These are phyloP conservation scores for Phytophthora cactorum DNA, from an alignment of 352 stramenopile genomes.

Conservation along the genomic window DNA sequence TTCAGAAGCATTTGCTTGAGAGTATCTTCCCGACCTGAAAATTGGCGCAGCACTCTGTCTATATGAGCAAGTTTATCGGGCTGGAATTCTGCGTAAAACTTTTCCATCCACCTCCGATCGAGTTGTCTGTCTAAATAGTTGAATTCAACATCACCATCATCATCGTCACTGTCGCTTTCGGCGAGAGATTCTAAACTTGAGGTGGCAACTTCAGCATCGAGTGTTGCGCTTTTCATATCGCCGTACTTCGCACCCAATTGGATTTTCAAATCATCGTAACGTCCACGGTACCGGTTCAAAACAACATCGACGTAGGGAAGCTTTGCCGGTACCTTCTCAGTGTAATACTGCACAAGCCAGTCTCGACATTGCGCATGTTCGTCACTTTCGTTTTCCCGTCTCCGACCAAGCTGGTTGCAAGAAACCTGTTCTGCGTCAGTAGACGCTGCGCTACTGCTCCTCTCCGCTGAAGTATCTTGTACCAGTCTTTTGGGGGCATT, in stretches of 20 bases:
- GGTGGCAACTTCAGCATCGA: background rate
- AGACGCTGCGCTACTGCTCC: background rate
- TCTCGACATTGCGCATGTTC: constrained; percentile 39
- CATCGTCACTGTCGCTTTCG: constrained; percentile 23
- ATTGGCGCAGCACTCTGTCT: constrained; percentile 64
- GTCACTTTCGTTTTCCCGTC: constrained; percentile 27
- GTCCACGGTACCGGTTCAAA: constrained; percentile 60
- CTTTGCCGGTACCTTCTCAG: constrained; percentile 49
- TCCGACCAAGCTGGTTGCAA: constrained; percentile 16
- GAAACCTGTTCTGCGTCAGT: background rate
- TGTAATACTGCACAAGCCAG: constrained; percentile 64
- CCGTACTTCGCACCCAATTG: constrained; percentile 65
- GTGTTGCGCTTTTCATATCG: constrained; percentile 6
- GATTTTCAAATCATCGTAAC: constrained; percentile 58
- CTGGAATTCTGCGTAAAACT: constrained; percentile 63
- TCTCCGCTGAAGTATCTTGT: background rate
- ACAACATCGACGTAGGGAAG: constrained; percentile 65
- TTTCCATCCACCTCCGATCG: constrained; percentile 56
- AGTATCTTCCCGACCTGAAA: constrained; percentile 64
- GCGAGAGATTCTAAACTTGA: constrained; percentile 29
- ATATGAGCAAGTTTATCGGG: constrained; percentile 55
- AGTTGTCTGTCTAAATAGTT: constrained; percentile 34
- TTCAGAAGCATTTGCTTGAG: constrained; percentile 63
- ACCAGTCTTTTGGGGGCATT: background rate
- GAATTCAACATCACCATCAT: constrained; percentile 1